A percentile compares a stretch with the other conserved stretches of the same genome.
phyloP scores from a whole-genome alignment of 768 basidiomycete genomes.

The Boletellus sp. region DNA sequence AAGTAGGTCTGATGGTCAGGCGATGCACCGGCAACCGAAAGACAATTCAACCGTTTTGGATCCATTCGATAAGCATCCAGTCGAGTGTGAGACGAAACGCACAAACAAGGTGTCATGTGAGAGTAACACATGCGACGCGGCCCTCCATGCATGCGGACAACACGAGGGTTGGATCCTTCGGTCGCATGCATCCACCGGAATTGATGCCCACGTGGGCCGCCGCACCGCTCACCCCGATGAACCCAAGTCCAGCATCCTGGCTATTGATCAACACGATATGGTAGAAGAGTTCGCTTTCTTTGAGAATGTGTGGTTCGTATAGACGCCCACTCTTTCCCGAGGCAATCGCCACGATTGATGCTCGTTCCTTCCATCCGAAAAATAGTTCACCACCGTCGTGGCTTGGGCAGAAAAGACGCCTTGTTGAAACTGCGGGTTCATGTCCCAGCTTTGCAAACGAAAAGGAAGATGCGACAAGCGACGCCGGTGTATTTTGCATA shows the following conservation, averaged over 20 bases:
- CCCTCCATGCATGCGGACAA: slow-evolving; percentile 62
- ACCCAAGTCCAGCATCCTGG: slow-evolving; percentile 52
- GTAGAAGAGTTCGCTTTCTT: slow-evolving; percentile 34
- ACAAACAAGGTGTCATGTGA: not conserved
- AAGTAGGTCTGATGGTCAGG: not conserved
- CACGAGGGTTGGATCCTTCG: too few relatives aligned
- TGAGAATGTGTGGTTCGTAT: too few relatives aligned
- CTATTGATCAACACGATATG: slow-evolving; percentile 54
- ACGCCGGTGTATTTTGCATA: slow-evolving; percentile 12
- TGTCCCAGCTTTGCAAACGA: too few relatives aligned
- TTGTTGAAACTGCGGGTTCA: too few relatives aligned
- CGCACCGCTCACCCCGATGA: slow-evolving; percentile 28
- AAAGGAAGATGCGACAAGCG: not conserved
- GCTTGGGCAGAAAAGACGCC: too few relatives aligned
- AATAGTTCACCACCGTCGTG: not conserved
- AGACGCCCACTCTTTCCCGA: slow-evolving; percentile 53
- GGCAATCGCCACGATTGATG: slow-evolving; percentile 49
- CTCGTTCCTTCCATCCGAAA: slow-evolving; percentile 26
- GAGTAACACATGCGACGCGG: slow-evolving; percentile 32
- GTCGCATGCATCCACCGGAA: too few relatives aligned
- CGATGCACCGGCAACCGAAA: slow-evolving; percentile 47
- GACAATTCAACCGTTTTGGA: slow-evolving; percentile 52
- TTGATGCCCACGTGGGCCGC: too few relatives aligned
- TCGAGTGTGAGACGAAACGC: slow-evolving; percentile 23
- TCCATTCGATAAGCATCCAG: too few relatives aligned